Evolutionary conservation across 2,329 filamentous ascomycete species (phyloP).

Genomic region (Fusarium decemcellulare): DNA sequence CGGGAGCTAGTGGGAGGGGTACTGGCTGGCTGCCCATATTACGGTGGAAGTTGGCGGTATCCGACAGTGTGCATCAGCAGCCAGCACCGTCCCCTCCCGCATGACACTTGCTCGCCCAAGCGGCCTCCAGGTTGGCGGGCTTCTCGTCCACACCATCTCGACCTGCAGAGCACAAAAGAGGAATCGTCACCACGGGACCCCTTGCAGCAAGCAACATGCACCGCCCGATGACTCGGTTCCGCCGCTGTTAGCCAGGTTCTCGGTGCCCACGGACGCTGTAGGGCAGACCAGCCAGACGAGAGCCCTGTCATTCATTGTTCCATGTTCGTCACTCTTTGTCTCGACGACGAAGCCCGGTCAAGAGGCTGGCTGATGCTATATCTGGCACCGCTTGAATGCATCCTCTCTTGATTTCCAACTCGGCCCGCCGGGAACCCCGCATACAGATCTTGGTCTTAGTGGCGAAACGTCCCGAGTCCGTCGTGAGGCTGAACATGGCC

Average conservation of each 20-base stretch:
- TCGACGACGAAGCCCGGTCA: neutral
- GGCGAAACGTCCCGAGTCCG: neutral
- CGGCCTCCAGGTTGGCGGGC: slow-evolving; percentile 23
- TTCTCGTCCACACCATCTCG: slow-evolving; percentile 28
- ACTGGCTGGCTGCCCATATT: neutral
- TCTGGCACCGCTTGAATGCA: neutral
- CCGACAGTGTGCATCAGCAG: neutral
- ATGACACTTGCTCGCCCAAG: slow-evolving; percentile 28
- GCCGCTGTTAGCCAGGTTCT: neutral
- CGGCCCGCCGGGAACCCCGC: no score
- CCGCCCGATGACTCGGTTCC: slow-evolving; percentile 25
- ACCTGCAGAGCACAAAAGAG: slow-evolving; percentile 19
- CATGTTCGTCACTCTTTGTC: neutral
- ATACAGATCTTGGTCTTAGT: neutral
- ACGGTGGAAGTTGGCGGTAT: no score
- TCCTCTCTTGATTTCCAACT: no score
- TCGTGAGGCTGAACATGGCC: neutral
- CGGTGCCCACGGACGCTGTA: neutral
- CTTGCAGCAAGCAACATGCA: slow-evolving; percentile 31
- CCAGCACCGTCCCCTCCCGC: slow-evolving; percentile 10
- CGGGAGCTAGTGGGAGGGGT: neutral
- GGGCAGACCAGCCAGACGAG: neutral
- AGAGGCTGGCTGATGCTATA: neutral
- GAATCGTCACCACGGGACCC: slow-evolving; percentile 40
- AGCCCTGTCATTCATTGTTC: neutral